These are phyloP conservation scores for Pythium graminicola DNA, from an alignment of 352 stramenopile species.

Conservation along the genomic window DNA sequence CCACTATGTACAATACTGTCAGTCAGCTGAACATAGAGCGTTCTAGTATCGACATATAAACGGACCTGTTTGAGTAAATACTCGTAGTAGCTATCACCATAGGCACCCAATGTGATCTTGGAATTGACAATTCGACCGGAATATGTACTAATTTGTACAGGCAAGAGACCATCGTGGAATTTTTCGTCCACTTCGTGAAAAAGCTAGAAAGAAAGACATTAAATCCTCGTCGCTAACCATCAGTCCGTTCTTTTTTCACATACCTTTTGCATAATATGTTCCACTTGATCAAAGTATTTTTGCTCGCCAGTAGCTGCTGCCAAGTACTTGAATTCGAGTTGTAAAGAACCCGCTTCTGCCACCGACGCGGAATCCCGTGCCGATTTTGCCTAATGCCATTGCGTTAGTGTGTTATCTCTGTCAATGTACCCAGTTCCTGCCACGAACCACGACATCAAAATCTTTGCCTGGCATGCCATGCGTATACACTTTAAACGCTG, in stretches of 20 bases:
- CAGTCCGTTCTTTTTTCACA: neutral
- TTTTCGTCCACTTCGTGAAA: conserved; percentile 42
- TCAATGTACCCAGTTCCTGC: too few species aligned
- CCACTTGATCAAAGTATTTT: conserved; percentile 61
- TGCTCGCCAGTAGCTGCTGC: conserved; percentile 45
- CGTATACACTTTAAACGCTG: conserved; percentile 41
- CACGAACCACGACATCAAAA: conserved; percentile 53
- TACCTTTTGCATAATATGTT: conserved; percentile 63
- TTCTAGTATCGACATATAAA: too few species aligned
- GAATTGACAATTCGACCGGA: conserved; percentile 34
- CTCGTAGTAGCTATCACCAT: conserved; percentile 83
- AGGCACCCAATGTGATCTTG: conserved; percentile 65
- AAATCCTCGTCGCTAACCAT: neutral
- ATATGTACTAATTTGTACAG: conserved; percentile 40
- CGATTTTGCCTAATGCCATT: conserved; percentile 37
- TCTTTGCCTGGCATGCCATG: conserved; percentile 62
- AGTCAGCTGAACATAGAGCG: too few species aligned
- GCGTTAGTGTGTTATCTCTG: too few species aligned
- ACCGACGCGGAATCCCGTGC: conserved; percentile 38
- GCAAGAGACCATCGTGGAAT: conserved; percentile 48
- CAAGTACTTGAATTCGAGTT: conserved; percentile 83
- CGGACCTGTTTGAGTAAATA: conserved; percentile 76
- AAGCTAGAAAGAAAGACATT: conserved; percentile 27
- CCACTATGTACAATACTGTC: too few species aligned
- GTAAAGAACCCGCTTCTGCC: conserved; percentile 60